Evolutionary conservation across 805 yeast species (phyloP).

Genomic region (Blastobotrys muscicola): DNA sequence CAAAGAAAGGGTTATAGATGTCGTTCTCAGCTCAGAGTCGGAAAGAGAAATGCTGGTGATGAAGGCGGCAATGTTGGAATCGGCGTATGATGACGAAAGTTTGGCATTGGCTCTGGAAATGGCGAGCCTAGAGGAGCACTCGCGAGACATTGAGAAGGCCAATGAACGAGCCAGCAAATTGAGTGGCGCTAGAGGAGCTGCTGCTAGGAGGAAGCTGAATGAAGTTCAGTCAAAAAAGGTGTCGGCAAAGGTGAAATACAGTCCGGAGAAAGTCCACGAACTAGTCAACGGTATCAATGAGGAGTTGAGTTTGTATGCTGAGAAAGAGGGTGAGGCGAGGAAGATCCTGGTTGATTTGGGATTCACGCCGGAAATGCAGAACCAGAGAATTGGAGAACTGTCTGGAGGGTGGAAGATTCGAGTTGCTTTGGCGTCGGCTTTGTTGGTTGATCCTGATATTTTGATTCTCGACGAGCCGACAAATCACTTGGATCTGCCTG

Average conservation of each 20-base stretch:
- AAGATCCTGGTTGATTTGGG: conserved; percentile 76
- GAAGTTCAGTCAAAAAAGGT: neutral
- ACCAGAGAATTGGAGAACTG: conserved; percentile 83
- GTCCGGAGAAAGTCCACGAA: neutral
- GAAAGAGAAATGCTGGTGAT: neutral
- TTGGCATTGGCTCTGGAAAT: too few species aligned
- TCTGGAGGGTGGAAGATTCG: conserved; percentile 99
- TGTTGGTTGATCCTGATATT: conserved; percentile 95
- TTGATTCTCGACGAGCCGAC: conserved; percentile 95
- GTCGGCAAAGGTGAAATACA: neutral
- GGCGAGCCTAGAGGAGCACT: too few species aligned
- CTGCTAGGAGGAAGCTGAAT: conserved; percentile 1
- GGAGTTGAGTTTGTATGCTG: conserved; percentile 21
- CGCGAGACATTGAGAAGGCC: neutral
- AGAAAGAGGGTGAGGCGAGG: conserved; percentile 62
- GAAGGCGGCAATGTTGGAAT: neutral
- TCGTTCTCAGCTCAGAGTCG: neutral
- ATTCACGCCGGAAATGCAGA: conserved; percentile 79
- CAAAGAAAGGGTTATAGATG: neutral
- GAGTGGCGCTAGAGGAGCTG: conserved; percentile 3
- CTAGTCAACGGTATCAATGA: conserved; percentile 28
- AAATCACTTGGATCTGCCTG: conserved; percentile 89
- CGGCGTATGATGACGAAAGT: neutral
- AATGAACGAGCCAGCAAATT: neutral
- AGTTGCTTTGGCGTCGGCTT: conserved; percentile 92